Conservation (phyloP, 352 stramenopile genomes). For the Pythium angustatum region DNA sequence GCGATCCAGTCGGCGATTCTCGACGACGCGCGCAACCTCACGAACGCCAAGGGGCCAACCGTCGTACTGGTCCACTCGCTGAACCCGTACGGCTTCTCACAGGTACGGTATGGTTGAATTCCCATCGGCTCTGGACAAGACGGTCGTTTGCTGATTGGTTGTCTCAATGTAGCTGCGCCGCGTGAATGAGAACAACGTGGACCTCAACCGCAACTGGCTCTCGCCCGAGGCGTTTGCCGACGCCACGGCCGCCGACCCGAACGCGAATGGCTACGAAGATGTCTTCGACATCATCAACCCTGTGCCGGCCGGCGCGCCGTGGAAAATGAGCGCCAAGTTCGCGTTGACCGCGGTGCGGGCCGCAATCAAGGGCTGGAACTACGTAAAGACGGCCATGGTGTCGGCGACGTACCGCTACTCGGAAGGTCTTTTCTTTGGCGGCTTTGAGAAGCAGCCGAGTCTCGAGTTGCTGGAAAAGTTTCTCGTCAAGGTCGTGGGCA, state of each 20-base stretch:
- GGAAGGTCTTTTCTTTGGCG: conserved; percentile 87
- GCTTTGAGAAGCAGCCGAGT: conserved; percentile 73
- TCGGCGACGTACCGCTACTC: conserved; percentile 86
- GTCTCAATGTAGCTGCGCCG: conserved; percentile 73
- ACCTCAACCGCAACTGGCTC: conserved; percentile 94
- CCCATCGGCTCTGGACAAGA: no score
- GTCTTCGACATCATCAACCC: conserved; percentile 78
- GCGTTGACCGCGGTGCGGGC: conserved; percentile 38
- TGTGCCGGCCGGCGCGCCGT: conserved; percentile 6
- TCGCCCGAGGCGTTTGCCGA: conserved; percentile 49
- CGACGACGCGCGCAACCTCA: conserved; percentile 26
- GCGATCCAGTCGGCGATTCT: conserved; percentile 74
- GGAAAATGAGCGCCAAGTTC: conserved; percentile 20
- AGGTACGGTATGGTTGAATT: conserved; percentile 33
- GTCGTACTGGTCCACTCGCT: conserved; percentile 92
- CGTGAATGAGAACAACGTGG: conserved; percentile 94
- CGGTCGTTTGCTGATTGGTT: no score
- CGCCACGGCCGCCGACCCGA: conserved; percentile 59
- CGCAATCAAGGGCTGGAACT: conserved; percentile 39
- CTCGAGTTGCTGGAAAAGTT: conserved; percentile 67
- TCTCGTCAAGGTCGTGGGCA: conserved; percentile 48
- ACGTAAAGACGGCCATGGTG: conserved; percentile 87
- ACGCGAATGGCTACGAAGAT: conserved; percentile 76
- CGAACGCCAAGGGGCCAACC: conserved; percentile 41
- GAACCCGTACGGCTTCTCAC: conserved; percentile 91